Base-by-base conservation (phyloP, 768 basidiomycete species). In the Tricholoma sp. region DNA sequence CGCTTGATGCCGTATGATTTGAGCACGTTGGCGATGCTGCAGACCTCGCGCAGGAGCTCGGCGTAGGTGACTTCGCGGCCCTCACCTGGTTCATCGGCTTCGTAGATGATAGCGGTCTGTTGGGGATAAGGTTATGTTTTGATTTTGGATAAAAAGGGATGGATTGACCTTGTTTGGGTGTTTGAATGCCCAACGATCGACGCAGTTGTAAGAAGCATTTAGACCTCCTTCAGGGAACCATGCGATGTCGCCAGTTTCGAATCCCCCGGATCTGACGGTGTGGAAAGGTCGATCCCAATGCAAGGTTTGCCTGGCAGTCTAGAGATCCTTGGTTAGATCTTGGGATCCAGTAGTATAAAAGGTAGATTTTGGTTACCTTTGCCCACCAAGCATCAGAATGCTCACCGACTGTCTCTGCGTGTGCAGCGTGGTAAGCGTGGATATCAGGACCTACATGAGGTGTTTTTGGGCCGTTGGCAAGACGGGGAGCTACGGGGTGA, bases 161-260 rank as follows among this genome's bases (percentile, higher is more conserved):
- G 28, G 6, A 13, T 3, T 18, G 56, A 85, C 89, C 75, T 84
- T 87, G 70, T 97, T 75, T 0, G 96, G 97, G 65, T 94, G 75
- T 67, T 85, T 83, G 76, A 88, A 94, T 13, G 92, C 96, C 88
- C 93, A 95, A 55, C 96, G 84, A 70, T 99, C 97, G 50, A 99
- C 92, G 65, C 94, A 96, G 73, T 99, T 99, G 80, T 98, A 98
- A 8, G 93, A 85, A 1, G 88, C 96, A 66, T 95, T 97, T 63
- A 96, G 73, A 4, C 79, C 87, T 31, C 96, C 96, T 65, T 99
- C 95, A 4, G 93, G 93, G 81, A 98, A 98, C 96, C 96, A 98
- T 59, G 81, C 81, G 57, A 96, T 85, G 68, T 97, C 92, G 29
- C 95, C 96, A 1, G 80, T 82, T 65, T 81, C 79, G 65, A 98